Evolutionary conservation across 176 grass and related monocot species (phyloP), one percentile per base, ranked within the genome.

Genomic region (Elaeis guineensis): DNA sequence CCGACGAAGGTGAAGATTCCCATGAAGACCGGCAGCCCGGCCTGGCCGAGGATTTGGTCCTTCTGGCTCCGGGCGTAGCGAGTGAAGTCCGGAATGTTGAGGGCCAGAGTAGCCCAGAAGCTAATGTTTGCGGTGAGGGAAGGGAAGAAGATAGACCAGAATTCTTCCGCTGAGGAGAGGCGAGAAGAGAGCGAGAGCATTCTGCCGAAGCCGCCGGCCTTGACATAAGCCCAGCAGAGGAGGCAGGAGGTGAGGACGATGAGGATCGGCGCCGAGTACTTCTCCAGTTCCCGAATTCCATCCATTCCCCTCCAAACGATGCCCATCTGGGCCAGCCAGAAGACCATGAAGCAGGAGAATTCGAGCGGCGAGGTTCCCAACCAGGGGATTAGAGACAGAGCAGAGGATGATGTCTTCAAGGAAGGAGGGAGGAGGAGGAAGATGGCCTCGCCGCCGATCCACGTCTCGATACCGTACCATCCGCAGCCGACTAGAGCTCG

Each of bases 71-170:
- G 78, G n/a, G 81, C 87, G 60, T 85, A 97, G 67, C 87, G 69
- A 18, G 84, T 67, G 72, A 97, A 97, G 76, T 91, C 93, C 2
- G 93, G 93, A 17, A 97, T 91, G 81, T 97, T 97, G 66, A 91
- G 69, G 32, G 87, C 87, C 64, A 97, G 75, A 3, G 87, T 97
- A 16, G 87, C 93, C 93, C 93, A 97, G 84, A 89, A 97, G 76
- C 93, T 88, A 39, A 97, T 83, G 84, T 91, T 97, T 3, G 93
- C 93, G 15, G 87, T 91, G 66, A 97, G 87, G 22, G 87, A 59
- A 2, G 87, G 87, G 87, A 91, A 97, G 75, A 97, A 97, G 16
- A 97, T 72, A 20, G 65, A 23, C 93, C 87, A 89, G 76, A 97
- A 97, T 70, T 91, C 72, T 70, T 91, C 72, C 0, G 59, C 22